Conservation (phyloP, 2,329 filamentous ascomycete species). For the Sporothrix globosa region DNA sequence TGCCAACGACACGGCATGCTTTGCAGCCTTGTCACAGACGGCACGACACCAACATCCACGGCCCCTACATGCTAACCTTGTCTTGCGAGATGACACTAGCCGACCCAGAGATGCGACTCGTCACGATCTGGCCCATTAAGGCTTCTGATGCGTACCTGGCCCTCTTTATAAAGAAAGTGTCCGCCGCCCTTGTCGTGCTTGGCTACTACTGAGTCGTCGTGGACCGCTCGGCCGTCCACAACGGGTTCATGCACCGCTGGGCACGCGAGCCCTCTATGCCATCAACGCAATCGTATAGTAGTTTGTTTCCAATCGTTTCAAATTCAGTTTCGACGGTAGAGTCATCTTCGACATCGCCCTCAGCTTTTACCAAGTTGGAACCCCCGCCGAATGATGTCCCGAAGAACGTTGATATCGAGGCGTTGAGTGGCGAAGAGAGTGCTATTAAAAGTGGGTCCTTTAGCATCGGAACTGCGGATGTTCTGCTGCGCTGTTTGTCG, state of each 20-base stretch:
- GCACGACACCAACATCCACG: neutral
- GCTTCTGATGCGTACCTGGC: constrained; percentile 37
- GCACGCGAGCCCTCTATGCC: constrained; percentile 24
- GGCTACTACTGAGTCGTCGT: constrained; percentile 40
- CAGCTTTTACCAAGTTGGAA: too few relatives aligned
- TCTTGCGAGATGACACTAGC: neutral
- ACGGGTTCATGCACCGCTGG: constrained; percentile 26
- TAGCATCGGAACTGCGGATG: too few relatives aligned
- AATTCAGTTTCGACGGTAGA: too few relatives aligned
- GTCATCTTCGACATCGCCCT: too few relatives aligned
- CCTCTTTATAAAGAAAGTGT: constrained; percentile 36
- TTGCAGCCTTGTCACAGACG: too few relatives aligned
- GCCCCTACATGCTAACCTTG: neutral
- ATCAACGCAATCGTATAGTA: neutral
- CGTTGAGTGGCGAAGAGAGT: too few relatives aligned
- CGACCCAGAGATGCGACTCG: constrained; percentile 37
- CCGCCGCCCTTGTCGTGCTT: constrained; percentile 36
- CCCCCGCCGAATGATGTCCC: too few relatives aligned
- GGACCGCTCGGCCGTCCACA: neutral
- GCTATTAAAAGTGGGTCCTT: too few relatives aligned
- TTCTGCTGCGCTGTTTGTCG: too few relatives aligned
- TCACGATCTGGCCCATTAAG: constrained; percentile 38
- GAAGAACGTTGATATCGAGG: too few relatives aligned
- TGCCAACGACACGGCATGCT: too few relatives aligned
- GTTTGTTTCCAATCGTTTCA: too few relatives aligned